Evolutionary conservation across 495 filamentous ascomycete genomes (phyloP).

Genomic region (Hypoxylon cercidicola): DNA sequence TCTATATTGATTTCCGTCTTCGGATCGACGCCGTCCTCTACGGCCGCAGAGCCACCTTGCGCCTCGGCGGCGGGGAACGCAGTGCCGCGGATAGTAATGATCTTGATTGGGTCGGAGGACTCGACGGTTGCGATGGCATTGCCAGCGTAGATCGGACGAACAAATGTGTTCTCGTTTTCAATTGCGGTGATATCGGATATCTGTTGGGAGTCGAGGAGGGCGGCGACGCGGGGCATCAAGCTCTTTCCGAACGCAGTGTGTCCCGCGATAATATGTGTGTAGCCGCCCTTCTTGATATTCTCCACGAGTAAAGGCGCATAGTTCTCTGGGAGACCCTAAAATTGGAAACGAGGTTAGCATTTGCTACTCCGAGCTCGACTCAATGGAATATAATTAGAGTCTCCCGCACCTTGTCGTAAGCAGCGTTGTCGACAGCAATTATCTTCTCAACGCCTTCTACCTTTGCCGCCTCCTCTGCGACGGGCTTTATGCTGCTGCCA

Average conservation of each 20-base stretch:
- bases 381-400: background rate
- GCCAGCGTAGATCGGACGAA: conserved; percentile 96
- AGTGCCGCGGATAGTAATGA: conserved; percentile 92
- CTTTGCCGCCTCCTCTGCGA: conserved; percentile 89
- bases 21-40: conserved; percentile 75
- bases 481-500: conserved; percentile 79
- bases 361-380: background rate
- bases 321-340: conserved; percentile 90
- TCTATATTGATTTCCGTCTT: conserved; percentile 76
- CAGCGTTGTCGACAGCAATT: conserved; percentile 84
- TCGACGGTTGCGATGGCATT: conserved; percentile 98
- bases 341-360: conserved; percentile 6
- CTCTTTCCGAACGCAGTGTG: conserved; percentile 98
- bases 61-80: conserved; percentile 75
- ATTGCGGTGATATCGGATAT: conserved; percentile 90
- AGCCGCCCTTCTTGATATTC: conserved; percentile 93
- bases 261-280: conserved; percentile 87
- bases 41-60: conserved; percentile 62
- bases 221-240: conserved; percentile 93
- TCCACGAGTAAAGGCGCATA: conserved; percentile 92
- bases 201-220: conserved; percentile 90
- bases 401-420: conserved; percentile 83
- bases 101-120: conserved; percentile 83
- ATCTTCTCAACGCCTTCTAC: conserved; percentile 91
- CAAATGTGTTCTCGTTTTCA: conserved; percentile 92